These are phyloP conservation scores for Ophiostoma tasmaniense DNA, from an alignment of 2,329 filamentous ascomycete species.

Conservation along the genomic window DNA sequence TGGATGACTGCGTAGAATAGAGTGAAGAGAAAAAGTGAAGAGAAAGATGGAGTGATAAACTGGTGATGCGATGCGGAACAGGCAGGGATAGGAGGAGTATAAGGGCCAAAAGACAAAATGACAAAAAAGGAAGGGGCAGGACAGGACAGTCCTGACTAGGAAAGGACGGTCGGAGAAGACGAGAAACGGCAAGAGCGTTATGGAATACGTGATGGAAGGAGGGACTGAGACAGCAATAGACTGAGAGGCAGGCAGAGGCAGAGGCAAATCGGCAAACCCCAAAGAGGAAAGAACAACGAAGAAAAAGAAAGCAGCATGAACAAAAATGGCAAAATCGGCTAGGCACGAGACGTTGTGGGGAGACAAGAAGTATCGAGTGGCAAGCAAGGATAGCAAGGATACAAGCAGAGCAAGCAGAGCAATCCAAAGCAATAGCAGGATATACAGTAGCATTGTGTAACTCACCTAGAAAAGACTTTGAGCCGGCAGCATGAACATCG, in stretches of 20 bases:
- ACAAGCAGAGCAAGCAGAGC: not conserved
- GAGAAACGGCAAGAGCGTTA: not conserved
- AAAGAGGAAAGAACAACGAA: not conserved
- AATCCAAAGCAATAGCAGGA: not conserved
- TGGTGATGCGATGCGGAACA: not conserved
- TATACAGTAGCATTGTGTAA: not conserved
- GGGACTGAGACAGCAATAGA: not conserved
- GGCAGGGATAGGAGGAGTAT: no score
- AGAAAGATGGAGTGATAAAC: not conserved
- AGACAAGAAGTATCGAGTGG: not conserved
- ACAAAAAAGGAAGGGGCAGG: not conserved
- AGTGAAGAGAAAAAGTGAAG: not conserved
- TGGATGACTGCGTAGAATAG: not conserved
- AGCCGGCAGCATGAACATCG: not conserved
- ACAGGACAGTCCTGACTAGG: not conserved
- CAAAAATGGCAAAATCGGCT: not conserved
- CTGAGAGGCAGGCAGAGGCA: not conserved
- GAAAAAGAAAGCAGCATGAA: not conserved
- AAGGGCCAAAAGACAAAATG: not conserved
- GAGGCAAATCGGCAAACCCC: no score
- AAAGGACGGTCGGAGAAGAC: not conserved
- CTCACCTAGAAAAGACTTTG: not conserved
- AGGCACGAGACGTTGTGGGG: conserved; percentile 1
- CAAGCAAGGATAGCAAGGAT: not conserved
- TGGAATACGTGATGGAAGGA: not conserved